These are phyloP conservation scores for Cladosporium cucumerinum DNA, from an alignment of 2,329 filamentous ascomycete genomes.

Conservation along the genomic window DNA sequence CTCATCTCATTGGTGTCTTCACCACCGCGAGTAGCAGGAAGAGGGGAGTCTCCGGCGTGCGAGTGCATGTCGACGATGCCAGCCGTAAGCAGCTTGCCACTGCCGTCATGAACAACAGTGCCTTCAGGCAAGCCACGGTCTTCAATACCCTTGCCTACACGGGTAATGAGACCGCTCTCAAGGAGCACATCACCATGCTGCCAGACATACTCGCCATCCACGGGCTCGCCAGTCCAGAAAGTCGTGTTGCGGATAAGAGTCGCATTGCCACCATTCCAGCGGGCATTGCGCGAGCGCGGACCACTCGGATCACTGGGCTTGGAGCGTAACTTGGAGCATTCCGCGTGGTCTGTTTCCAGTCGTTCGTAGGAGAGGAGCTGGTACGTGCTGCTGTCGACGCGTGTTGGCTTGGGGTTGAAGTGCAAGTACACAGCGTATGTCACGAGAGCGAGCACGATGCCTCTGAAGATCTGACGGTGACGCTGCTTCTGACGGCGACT, in stretches of 20 bases:
- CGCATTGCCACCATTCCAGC: slow-evolving; percentile 57
- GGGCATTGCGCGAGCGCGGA: slow-evolving; percentile 56
- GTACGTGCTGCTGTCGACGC: slow-evolving; percentile 1
- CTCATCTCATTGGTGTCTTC: slow-evolving; percentile 63
- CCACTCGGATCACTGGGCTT: slow-evolving; percentile 57
- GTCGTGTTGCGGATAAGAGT: slow-evolving; percentile 65
- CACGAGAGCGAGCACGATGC: slow-evolving; percentile 14
- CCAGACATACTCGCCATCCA: slow-evolving; percentile 52
- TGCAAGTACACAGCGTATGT: slow-evolving; percentile 15
- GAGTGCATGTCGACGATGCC: slow-evolving; percentile 72
- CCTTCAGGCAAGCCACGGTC: slow-evolving; percentile 45
- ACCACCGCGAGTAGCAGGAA: slow-evolving; percentile 55
- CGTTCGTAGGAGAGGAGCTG: slow-evolving; percentile 54
- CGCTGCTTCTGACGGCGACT: slow-evolving; percentile 1
- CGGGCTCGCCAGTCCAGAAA: slow-evolving; percentile 63
- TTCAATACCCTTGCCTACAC: slow-evolving; percentile 48
- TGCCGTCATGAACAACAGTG: slow-evolving; percentile 54
- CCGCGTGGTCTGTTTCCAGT: slow-evolving; percentile 53
- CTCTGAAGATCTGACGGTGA: slow-evolving; percentile 14
- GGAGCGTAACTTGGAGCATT: slow-evolving; percentile 54
- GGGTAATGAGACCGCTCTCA: slow-evolving; percentile 59
- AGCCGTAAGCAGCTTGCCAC: slow-evolving; percentile 60
- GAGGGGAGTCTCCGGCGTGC: slow-evolving; percentile 58
- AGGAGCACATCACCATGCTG: slow-evolving; percentile 58
- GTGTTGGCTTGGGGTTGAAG: slow-evolving; percentile 8